phyloP scores from a whole-genome alignment of 768 basidiomycete genomes.

The Macrolepiota fuliginosa region DNA sequence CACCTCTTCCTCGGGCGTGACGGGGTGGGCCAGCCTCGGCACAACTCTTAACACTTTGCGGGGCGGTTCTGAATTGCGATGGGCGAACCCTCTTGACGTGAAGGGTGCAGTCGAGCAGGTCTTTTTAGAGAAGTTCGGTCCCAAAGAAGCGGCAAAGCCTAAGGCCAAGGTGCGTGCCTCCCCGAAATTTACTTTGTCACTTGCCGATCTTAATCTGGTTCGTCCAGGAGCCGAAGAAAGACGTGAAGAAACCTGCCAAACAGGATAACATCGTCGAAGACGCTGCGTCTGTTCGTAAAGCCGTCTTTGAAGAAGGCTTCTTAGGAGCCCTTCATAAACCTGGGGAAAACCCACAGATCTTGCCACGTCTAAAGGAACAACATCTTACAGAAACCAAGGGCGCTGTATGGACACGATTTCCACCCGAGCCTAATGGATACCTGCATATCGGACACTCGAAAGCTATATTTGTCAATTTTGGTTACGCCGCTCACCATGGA shows the following conservation, averaged over 20 bases:
- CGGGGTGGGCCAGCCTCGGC: constrained; percentile 79
- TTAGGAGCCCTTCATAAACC: constrained; percentile 90
- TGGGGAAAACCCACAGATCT: constrained; percentile 88
- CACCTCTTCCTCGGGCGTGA: constrained; percentile 48
- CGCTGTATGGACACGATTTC: constrained; percentile 92
- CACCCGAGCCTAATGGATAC: constrained; percentile 97
- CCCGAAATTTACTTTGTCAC: background rate
- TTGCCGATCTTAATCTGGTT: background rate
- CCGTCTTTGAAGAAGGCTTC: constrained; percentile 94
- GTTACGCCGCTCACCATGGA: constrained; percentile 93
- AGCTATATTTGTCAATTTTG: constrained; percentile 97
- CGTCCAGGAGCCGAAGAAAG: constrained; percentile 51
- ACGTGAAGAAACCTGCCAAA: constrained; percentile 32
- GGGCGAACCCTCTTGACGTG: constrained; percentile 82
- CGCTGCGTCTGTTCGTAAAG: constrained; percentile 41
- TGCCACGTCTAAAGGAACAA: constrained; percentile 70
- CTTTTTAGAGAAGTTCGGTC: constrained; percentile 68
- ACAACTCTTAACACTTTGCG: constrained; percentile 64
- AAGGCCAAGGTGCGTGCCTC: constrained; percentile 58
- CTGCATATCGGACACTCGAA: constrained; percentile 97
- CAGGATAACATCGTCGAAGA: constrained; percentile 28
- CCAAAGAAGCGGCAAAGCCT: constrained; percentile 62
- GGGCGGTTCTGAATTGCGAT: constrained; percentile 60
- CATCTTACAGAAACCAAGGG: constrained; percentile 83
- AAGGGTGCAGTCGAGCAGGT: constrained; percentile 77